These are phyloP conservation scores for Globisporangium okanoganense DNA, from an alignment of 352 stramenopile genomes.

Conservation along the genomic window DNA sequence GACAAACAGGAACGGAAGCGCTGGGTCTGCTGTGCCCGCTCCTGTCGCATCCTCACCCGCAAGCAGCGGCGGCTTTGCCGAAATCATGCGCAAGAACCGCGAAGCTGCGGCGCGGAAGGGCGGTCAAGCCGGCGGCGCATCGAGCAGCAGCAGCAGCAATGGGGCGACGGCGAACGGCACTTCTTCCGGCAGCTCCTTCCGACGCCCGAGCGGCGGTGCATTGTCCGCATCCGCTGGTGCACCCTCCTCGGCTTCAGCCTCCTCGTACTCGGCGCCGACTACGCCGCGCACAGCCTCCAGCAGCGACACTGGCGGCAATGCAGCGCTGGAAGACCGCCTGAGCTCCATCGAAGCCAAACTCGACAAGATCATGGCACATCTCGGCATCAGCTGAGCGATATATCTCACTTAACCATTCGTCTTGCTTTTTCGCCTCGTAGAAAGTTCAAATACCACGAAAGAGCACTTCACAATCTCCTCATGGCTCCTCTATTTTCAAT, in stretches of 20 bases:
- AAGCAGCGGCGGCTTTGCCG: constrained; percentile 63
- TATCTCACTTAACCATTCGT: too few relatives aligned
- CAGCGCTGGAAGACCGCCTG: constrained; percentile 55
- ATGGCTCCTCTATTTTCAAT: background rate
- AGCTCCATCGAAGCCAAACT: constrained; percentile 81
- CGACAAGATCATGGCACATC: constrained; percentile 87
- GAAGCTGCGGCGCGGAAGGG: constrained; percentile 70
- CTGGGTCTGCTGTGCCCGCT: background rate
- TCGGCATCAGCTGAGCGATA: constrained; percentile 66
- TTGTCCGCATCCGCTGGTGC: background rate
- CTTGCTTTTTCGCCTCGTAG: constrained; percentile 6
- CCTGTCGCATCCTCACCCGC: constrained; percentile 9
- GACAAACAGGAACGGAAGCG: constrained; percentile 8
- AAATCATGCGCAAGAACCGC: constrained; percentile 90
- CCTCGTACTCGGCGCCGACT: constrained; percentile 46
- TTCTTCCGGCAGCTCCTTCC: constrained; percentile 9
- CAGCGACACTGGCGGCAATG: constrained; percentile 12
- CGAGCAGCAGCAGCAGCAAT: constrained; percentile 6
- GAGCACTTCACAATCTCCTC: background rate
- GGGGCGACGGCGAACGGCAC: background rate
- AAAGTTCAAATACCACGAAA: background rate
- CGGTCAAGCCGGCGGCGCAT: constrained; percentile 13
- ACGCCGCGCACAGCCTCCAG: constrained; percentile 34
- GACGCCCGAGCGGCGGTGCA: constrained; percentile 2
- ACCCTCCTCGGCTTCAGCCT: constrained; percentile 1